Percentiles rank a stretch among this genome's conserved stretches.
These are phyloP conservation scores for Epichloe sylvatica DNA, from an alignment of 2,329 filamentous ascomycete species.

Conservation along the genomic window DNA sequence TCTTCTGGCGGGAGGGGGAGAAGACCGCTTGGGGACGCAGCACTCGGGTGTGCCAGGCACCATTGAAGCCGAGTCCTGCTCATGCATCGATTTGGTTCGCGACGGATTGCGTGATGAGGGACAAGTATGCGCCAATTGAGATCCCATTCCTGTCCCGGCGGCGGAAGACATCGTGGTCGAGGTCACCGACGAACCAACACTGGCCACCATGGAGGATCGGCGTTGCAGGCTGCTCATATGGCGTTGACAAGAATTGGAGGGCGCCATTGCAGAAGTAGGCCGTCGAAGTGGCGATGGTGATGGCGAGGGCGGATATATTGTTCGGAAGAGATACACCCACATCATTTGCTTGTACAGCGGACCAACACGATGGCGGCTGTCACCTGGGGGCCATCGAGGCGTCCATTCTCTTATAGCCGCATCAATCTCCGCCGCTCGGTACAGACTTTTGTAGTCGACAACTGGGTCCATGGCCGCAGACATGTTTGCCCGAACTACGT, in stretches of 20 bases:
- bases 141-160: neutral
- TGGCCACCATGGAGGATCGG: constrained; percentile 23
- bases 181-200: constrained; percentile 8
- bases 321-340: constrained; percentile 50
- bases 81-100: constrained; percentile 27
- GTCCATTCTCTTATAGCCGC: constrained; percentile 60
- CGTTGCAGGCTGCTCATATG: constrained; percentile 11
- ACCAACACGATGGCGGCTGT: constrained; percentile 41
- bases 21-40: constrained; percentile 13
- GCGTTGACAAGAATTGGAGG: constrained; percentile 10
- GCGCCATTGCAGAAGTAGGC: constrained; percentile 17
- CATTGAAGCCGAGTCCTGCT: constrained; percentile 16
- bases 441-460: constrained; percentile 60
- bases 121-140: constrained; percentile 15
- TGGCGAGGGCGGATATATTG: constrained; percentile 42
- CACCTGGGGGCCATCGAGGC: constrained; percentile 44
- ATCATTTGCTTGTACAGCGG: constrained; percentile 52
- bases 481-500: constrained; percentile 58
- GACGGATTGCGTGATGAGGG: constrained; percentile 23
- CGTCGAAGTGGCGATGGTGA: constrained; percentile 16
- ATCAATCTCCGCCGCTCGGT: constrained; percentile 63
- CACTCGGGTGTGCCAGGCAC: constrained; percentile 10
- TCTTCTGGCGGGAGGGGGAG: constrained; percentile 33
- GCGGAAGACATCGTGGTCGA: neutral
- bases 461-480: constrained; percentile 46